Evolutionary conservation across 148 eudicot genomes (phyloP).

Genomic region (Rheum nobile): DNA sequence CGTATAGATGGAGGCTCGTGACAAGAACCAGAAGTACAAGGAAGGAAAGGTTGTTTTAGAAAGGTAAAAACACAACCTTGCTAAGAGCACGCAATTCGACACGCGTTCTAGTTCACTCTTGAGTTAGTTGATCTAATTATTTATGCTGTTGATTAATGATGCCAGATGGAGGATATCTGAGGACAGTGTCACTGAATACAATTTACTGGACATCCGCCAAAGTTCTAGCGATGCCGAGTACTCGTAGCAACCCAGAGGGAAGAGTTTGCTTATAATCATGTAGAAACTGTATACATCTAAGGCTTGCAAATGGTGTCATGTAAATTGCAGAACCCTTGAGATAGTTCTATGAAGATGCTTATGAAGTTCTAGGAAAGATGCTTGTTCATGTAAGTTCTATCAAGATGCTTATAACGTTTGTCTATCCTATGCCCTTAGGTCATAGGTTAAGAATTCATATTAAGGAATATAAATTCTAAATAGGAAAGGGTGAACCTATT

Average conservation of each 20-base stretch:
- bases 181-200: not conserved
- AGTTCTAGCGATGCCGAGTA: not conserved
- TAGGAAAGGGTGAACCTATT: no score
- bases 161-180: constrained; percentile 6
- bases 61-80: not conserved
- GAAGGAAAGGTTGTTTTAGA: constrained; percentile 9
- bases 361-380: no score
- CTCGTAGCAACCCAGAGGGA: not conserved
- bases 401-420: not conserved
- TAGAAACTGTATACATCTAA: not conserved
- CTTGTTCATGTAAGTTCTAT: not conserved
- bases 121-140: not conserved
- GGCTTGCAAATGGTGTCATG: not conserved
- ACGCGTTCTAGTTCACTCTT: not conserved
- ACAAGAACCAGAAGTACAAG: constrained; percentile 11
- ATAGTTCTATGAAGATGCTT: not conserved
- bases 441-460: no score
- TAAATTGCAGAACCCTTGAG: not conserved
- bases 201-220: not conserved
- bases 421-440: no score
- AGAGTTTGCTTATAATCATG: not conserved
- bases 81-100: not conserved
- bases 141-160: not conserved
- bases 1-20: constrained; percentile 10
- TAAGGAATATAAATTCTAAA: no score